Conservation (phyloP, 306 rosid species). For the Ormosia emarginata region DNA sequence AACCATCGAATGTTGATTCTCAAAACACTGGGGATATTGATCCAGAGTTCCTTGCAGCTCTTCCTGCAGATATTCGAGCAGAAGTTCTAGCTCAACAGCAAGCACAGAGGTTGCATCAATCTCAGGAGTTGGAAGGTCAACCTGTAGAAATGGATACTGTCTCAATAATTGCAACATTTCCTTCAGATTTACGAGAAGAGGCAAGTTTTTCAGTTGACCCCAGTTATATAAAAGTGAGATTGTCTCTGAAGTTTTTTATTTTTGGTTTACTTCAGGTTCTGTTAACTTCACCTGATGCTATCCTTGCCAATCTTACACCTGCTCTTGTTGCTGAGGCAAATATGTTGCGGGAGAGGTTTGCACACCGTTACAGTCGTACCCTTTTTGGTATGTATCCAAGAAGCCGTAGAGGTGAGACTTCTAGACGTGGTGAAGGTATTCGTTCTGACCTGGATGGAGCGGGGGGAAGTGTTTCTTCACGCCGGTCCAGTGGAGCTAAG, state of each 20-base stretch:
- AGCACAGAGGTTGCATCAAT: slow-evolving; percentile 92
- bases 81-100: slow-evolving; percentile 99
- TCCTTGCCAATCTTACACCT: slow-evolving; percentile 95
- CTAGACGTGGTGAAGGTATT: slow-evolving; percentile 77
- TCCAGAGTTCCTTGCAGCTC: slow-evolving; percentile 99
- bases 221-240: background rate
- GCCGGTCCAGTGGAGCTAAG: slow-evolving; percentile 72
- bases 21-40: slow-evolving; percentile 89
- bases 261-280: slow-evolving; percentile 61
- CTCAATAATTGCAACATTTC: slow-evolving; percentile 99
- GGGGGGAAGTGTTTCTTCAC: slow-evolving; percentile 64
- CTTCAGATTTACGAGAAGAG: slow-evolving; percentile 97
- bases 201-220: slow-evolving; percentile 34
- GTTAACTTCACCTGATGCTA: slow-evolving; percentile 88
- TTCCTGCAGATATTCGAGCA: slow-evolving; percentile 94
- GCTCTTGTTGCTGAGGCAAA: slow-evolving; percentile 99
- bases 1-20: slow-evolving; percentile 66
- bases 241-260: background rate
- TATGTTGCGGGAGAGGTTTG: slow-evolving; percentile 95
- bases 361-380: slow-evolving; percentile 87
- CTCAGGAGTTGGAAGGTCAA: slow-evolving; percentile 98
- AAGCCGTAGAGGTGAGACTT: slow-evolving; percentile 90
- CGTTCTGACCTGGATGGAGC: slow-evolving; percentile 69
- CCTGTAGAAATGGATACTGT: slow-evolving; percentile 99
- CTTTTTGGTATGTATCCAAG: slow-evolving; percentile 97